Conservation (phyloP, 2,329 filamentous ascomycete species). For the Epichloe typhina region DNA sequence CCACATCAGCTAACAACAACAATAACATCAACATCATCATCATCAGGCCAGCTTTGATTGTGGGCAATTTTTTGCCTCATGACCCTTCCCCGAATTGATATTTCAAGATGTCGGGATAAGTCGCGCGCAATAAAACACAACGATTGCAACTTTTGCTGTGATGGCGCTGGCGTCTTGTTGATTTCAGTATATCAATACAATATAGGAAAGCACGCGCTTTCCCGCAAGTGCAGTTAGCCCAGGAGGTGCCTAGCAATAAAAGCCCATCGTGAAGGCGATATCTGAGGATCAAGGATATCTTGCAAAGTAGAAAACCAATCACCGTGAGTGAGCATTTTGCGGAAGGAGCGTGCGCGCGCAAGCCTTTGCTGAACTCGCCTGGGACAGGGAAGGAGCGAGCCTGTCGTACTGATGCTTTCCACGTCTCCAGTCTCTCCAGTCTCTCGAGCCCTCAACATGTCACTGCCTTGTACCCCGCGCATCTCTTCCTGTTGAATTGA, state of each 20-base stretch:
- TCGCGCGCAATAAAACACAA: not conserved
- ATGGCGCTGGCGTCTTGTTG: not conserved
- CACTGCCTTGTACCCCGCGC: too few relatives aligned
- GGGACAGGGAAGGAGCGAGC: not conserved
- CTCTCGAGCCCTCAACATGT: not conserved
- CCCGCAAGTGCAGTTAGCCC: not conserved
- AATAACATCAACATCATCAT: too few relatives aligned
- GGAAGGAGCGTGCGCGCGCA: not conserved
- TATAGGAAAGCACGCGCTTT: too few relatives aligned
- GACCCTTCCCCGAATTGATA: conserved; percentile 33
- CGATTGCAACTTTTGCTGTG: not conserved
- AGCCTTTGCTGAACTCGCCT: not conserved
- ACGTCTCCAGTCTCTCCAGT: too few relatives aligned
- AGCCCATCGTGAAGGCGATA: not conserved
- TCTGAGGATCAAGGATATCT: not conserved
- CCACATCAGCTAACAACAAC: not conserved
- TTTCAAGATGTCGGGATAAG: not conserved
- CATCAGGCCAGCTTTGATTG: conserved; percentile 77
- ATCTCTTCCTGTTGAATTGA: not conserved
- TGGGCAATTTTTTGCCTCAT: conserved; percentile 92
- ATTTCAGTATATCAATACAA: not conserved
- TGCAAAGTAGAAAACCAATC: not conserved
- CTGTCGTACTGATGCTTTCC: not conserved
- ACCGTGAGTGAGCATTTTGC: not conserved
- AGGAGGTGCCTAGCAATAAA: not conserved